Evolutionary conservation across 495 filamentous ascomycete genomes (phyloP).

Genomic region (Hypoxylon rickii): DNA sequence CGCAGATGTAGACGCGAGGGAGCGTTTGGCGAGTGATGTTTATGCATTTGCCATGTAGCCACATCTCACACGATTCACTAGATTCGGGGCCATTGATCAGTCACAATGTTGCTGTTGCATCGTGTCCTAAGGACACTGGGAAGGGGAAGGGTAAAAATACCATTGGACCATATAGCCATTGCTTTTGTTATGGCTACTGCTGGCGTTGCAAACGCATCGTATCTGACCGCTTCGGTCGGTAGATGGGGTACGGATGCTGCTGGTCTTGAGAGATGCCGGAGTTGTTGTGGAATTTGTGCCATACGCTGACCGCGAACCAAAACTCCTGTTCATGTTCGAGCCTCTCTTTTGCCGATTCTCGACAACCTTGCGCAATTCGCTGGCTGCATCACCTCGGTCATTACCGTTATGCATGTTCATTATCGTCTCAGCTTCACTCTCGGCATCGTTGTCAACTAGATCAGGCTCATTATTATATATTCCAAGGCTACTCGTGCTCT

Average conservation of each 20-base stretch:
- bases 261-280: conserved; percentile 70
- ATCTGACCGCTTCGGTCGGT: conserved; percentile 63
- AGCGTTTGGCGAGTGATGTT: conserved; percentile 67
- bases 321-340: conserved; percentile 36
- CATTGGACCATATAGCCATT: conserved; percentile 84
- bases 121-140: neutral
- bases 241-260: conserved; percentile 68
- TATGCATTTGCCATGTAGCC: conserved; percentile 80
- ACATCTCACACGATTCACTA: conserved; percentile 86
- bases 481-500: conserved; percentile 48
- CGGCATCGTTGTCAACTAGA: conserved; percentile 38
- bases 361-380: conserved; percentile 74
- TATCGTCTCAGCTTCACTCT: conserved; percentile 64
- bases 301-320: conserved; percentile 25
- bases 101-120: conserved; percentile 1
- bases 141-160: conserved; percentile 49
- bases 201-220: conserved; percentile 72
- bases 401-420: conserved; percentile 49
- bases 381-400: conserved; percentile 53
- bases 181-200: conserved; percentile 51
- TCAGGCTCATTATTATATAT: conserved; percentile 33
- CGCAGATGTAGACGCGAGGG: conserved; percentile 77
- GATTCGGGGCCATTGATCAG: conserved; percentile 20
- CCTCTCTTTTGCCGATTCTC: conserved; percentile 63
- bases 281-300: conserved; percentile 47